A percentile compares a stretch with the other conserved stretches of the same genome.
phyloP scores from a whole-genome alignment of 208 protist species.

The Kentomonas sorsogonicus region DNA sequence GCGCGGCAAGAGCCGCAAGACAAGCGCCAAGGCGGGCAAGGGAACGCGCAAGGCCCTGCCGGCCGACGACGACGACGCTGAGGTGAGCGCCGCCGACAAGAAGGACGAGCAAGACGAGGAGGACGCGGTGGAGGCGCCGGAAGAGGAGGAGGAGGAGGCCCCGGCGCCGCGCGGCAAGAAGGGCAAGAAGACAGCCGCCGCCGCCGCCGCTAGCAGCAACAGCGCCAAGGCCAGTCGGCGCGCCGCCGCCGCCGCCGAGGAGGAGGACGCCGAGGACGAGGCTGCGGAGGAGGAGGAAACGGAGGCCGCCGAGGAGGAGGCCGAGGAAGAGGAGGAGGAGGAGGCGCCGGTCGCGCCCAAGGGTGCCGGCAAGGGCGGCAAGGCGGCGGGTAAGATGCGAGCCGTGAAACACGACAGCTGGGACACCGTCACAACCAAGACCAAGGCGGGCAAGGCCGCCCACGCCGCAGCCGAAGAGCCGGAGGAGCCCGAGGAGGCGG shows the following conservation, averaged over 20 bases:
- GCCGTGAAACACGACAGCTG: constrained; percentile 43
- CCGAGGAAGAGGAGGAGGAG: not conserved
- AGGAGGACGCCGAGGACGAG: not conserved
- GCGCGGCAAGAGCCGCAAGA: constrained; percentile 1
- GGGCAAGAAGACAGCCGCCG: not conserved
- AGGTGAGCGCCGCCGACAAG: constrained; percentile 1
- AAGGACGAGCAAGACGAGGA: not conserved
- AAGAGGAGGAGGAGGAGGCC: not conserved
- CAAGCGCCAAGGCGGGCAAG: constrained; percentile 4
- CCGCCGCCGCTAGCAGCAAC: not conserved
- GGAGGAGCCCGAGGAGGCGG: constrained; percentile 11
- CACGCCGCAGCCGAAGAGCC: constrained; percentile 13
- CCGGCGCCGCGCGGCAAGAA: not conserved
- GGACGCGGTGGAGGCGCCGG: not conserved
- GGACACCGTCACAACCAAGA: constrained; percentile 20
- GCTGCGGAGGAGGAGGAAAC: constrained; percentile 15
- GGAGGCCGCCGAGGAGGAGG: constrained; percentile 11
- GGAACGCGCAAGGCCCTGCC: constrained; percentile 5
- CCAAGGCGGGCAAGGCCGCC: not conserved
- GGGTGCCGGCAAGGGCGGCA: not conserved
- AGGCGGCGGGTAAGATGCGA: constrained; percentile 17
- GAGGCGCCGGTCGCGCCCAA: not conserved
- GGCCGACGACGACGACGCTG: constrained; percentile 5
- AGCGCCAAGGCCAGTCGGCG: not conserved
- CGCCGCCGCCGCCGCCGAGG: too few relatives aligned